Base-by-base conservation (phyloP, 768 basidiomycete genomes). In the Suillus variegatus region DNA sequence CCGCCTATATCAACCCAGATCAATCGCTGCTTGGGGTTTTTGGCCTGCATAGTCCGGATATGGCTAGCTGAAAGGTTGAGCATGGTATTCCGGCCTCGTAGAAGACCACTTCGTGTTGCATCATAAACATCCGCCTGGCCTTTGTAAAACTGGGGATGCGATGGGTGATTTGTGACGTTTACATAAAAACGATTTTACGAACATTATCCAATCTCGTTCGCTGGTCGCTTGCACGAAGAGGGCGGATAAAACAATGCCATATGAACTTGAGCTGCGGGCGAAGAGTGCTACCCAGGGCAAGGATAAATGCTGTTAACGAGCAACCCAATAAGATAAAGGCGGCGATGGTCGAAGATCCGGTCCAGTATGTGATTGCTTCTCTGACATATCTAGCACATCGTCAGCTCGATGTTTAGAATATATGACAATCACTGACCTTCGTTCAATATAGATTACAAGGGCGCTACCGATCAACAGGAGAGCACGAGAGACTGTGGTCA, bases 1-100 rank as follows among this genome's bases (percentile, higher is more conserved):
- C 91, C 91, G 18, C 91, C 90, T 64, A 93, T 86, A 72, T 93
- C 91, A 20, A 93, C 82, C 91, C 91, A 93, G 16, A 93, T 82
- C 20, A 90, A 82, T 16, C 81, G 80, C 71, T 84, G 82, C 0
- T 77, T 74, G 0, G 82, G 79, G 7, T 80, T 68, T 32, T 71
- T 71, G 43, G 72, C 74, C 6, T 79, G 80, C 55, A 89, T 79
- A 3, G 82, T 76, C 40, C 79, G 80, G 9, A 92, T 76, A 68
- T 92, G 90, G 41, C 84, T 82, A 0, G 88, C 87, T 4, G 85
- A 83, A n/a, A 92, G 80, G 62, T 80, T 82, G 14, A 91, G 81
- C 88, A 93, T 89, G 18, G 90, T 91, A 69, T 88, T 83, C 25
- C 92, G 79, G 0, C 92, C 92, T 12, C 88, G 83, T 2, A 93